A percentile compares a stretch with the other conserved stretches of the same genome.
Conservation (phyloP, 1,284 basidiomycete species). For the Heimioporus retisporus region DNA sequence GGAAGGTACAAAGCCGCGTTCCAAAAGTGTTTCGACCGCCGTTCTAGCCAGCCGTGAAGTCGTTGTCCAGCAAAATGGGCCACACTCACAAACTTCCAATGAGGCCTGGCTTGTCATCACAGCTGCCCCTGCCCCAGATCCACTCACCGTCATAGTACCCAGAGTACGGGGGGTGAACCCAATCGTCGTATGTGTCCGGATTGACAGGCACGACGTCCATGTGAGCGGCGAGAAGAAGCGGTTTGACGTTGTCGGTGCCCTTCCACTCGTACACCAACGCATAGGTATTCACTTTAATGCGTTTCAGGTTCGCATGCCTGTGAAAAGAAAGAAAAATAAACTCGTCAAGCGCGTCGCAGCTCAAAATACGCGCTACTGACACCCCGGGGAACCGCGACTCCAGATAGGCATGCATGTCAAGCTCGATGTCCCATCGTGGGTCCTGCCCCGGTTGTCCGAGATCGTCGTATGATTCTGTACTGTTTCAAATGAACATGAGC, state of each 20-base stretch:
- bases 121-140: conserved; percentile 73
- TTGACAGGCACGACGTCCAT: conserved; percentile 72
- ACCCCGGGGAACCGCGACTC: conserved; percentile 51
- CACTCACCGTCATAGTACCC: conserved; percentile 59
- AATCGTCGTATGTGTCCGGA: conserved; percentile 58
- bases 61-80: neutral
- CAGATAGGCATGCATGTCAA: conserved; percentile 55
- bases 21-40: conserved; percentile 63
- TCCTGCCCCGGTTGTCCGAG: conserved; percentile 55
- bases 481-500: conserved; percentile 15
- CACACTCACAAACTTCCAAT: too few species aligned
- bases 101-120: conserved; percentile 69
- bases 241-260: conserved; percentile 68
- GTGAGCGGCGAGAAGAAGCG: conserved; percentile 70
- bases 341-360: neutral
- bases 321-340: neutral
- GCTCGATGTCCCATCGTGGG: conserved; percentile 55
- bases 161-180: conserved; percentile 61
- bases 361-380: conserved; percentile 37
- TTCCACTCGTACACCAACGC: conserved; percentile 72
- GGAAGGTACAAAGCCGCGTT: conserved; percentile 60
- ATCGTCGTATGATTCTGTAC: conserved; percentile 53
- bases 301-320: conserved; percentile 58
- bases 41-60: conserved; percentile 45
- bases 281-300: conserved; percentile 68